phyloP scores from a whole-genome alignment of 371 early-diverging fungal species.

The Chytridiales sp. region DNA sequence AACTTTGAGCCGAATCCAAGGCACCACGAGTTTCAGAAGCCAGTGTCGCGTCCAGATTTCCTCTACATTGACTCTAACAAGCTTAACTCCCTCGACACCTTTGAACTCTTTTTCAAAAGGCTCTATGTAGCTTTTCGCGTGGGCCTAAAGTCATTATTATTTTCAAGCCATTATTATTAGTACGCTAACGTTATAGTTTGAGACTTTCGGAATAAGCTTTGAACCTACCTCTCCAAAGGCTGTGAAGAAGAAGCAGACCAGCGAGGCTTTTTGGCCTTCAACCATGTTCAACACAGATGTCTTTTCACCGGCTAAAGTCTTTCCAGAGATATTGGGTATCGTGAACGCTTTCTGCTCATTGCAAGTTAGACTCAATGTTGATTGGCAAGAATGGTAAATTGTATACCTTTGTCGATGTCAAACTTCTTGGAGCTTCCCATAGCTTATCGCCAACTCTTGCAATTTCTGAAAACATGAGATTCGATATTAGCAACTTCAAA shows the following conservation, averaged over 20 bases:
- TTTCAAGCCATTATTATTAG: not conserved
- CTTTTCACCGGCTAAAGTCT: slow-evolving; percentile 51
- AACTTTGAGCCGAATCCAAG: slow-evolving; percentile 59
- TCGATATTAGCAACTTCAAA: no score
- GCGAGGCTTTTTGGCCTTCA: slow-evolving; percentile 50
- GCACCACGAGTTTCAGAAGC: slow-evolving; percentile 21
- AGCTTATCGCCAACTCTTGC: slow-evolving; percentile 65
- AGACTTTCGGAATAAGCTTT: not conserved
- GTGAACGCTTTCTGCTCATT: slow-evolving; percentile 56
- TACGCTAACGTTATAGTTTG: not conserved
- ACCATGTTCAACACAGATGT: slow-evolving; percentile 60
- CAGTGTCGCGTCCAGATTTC: slow-evolving; percentile 29
- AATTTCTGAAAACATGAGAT: slow-evolving; percentile 55
- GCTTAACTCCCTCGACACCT: slow-evolving; percentile 11
- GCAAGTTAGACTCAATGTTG: not conserved
- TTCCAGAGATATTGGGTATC: slow-evolving; percentile 70
- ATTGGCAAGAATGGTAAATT: not conserved
- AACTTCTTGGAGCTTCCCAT: slow-evolving; percentile 59
- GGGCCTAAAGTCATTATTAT: slow-evolving; percentile 36
- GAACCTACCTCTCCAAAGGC: slow-evolving; percentile 70
- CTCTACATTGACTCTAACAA: slow-evolving; percentile 29
- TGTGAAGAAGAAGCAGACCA: slow-evolving; percentile 70
- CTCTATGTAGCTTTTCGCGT: slow-evolving; percentile 56
- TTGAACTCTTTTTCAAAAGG: slow-evolving; percentile 55
- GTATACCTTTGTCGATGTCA: slow-evolving; percentile 51